Evolutionary conservation across 2,329 filamentous ascomycete genomes (phyloP).

Genomic region (Zarea fungicola): DNA sequence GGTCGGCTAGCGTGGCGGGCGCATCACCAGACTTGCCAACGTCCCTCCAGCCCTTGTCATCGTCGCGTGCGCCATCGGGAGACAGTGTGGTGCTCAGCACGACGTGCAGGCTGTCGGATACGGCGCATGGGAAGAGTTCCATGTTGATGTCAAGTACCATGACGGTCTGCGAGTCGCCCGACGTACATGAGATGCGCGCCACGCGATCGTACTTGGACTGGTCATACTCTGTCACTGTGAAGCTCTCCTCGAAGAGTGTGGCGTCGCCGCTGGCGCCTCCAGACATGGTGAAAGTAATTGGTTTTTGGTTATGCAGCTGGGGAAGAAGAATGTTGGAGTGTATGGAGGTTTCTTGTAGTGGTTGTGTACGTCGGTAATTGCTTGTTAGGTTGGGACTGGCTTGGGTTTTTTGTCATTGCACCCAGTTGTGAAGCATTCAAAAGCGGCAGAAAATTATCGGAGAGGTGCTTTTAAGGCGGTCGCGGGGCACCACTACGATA

Average conservation of each 20-base stretch:
- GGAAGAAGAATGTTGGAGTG: neutral
- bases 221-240: conserved; percentile 75
- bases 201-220: conserved; percentile 93
- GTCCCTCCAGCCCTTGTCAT: conserved; percentile 77
- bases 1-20: conserved; percentile 63
- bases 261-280: conserved; percentile 84
- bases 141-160: conserved; percentile 91
- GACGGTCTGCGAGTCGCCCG: conserved; percentile 65
- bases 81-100: conserved; percentile 80
- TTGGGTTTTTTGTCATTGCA: neutral
- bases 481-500: conserved; percentile 11
- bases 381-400: neutral
- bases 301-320: neutral
- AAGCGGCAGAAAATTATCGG: conserved; percentile 13
- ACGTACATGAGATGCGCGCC: conserved; percentile 74
- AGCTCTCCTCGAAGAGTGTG: conserved; percentile 89
- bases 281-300: conserved; percentile 32
- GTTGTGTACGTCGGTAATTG: neutral
- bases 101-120: conserved; percentile 73
- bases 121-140: conserved; percentile 75
- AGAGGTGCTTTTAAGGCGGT: conserved; percentile 7
- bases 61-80: conserved; percentile 77
- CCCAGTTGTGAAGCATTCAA: neutral
- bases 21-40: conserved; percentile 48
- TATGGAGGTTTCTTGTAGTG: too few species aligned